These are phyloP conservation scores for Leishmania aethiopica DNA, from an alignment of 208 protist species.

Conservation along the genomic window DNA sequence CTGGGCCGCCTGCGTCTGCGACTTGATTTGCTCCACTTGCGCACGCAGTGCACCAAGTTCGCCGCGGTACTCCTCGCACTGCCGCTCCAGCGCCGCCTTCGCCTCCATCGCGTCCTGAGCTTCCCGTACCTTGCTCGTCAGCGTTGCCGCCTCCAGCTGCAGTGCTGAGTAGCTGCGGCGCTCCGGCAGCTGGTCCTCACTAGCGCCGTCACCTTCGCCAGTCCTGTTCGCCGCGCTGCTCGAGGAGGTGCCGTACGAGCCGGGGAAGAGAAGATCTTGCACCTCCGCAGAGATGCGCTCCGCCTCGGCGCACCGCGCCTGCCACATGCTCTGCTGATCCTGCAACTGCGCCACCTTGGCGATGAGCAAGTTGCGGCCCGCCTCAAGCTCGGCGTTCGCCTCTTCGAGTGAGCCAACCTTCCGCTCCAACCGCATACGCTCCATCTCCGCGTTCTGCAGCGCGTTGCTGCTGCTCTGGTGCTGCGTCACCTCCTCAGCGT, in stretches of 20 bases:
- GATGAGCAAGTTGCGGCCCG: constrained; percentile 47
- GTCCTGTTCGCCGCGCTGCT: not conserved
- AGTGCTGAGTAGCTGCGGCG: not conserved
- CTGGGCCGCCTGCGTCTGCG: constrained; percentile 21
- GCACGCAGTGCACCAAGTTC: constrained; percentile 55
- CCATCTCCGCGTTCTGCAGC: constrained; percentile 37
- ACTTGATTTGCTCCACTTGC: constrained; percentile 35
- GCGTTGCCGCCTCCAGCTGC: constrained; percentile 1
- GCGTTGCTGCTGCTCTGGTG: constrained; percentile 30
- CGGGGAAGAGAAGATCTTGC: constrained; percentile 30
- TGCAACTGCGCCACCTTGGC: constrained; percentile 45
- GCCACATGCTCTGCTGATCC: constrained; percentile 26
- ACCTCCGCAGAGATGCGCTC: constrained; percentile 32
- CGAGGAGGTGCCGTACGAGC: not conserved
- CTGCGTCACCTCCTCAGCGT: constrained; percentile 21
- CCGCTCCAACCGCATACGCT: constrained; percentile 38
- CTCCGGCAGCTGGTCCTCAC: not conserved
- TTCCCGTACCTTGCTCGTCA: constrained; percentile 13
- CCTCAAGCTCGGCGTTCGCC: constrained; percentile 30
- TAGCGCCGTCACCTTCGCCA: not conserved
- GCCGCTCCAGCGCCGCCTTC: constrained; percentile 27
- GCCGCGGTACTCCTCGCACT: constrained; percentile 52
- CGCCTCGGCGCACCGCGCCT: constrained; percentile 31
- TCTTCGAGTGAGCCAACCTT: constrained; percentile 42
- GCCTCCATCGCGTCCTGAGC: constrained; percentile 21